Base-by-base conservation (phyloP, 2,329 filamentous ascomycete species). In the Ceratocystis lukuohia region DNA sequence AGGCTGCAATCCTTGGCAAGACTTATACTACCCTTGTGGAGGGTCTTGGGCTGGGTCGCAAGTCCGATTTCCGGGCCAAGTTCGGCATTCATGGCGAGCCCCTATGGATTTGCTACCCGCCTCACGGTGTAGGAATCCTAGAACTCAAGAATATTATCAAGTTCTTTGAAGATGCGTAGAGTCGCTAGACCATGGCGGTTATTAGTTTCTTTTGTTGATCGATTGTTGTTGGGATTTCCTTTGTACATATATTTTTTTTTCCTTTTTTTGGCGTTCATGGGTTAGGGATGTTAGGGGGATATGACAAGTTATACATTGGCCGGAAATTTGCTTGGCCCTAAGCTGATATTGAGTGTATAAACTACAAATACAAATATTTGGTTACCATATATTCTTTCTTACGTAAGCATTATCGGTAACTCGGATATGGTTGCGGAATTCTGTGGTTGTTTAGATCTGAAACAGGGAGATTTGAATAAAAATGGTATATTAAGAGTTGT, bases 51-150 rank as follows among this genome's bases (percentile, higher is more conserved):
- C 80, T 96, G 70, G 88, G 87, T 59, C 85, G 88, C 73, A 96
- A 96, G 83, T 87, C 84, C 65, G 91, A 92, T 74, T 96, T 96
- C 79, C 81, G 92, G 68, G 88, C 89, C 78, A 96, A 96, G 81
- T 84, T 96, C 74, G 92, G 92, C 65, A 89, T 89, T 3, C 79
- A 84, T 67, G 90, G 92, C 68, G 91, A 96, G 72, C 85, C 88
- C 61, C 85, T 93, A 33, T 96, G 90, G 76, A 91, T 96, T 70
- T 91, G 89, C 73, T 96, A 96, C 76, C 92, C 92, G 50, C 86
- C 88, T 67, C 87, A 91, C 72, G 91, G 92, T 6, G 80, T 96
- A 33, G 91, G 91, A 1, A 85, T 92, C 59, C 84, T 86, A 69
- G 92, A 91, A 56, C 85, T 91, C 69, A 85, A 88, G 74, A 90